These are phyloP conservation scores for Russula dissimulans DNA, from an alignment of 768 basidiomycete species.

Conservation along the genomic window DNA sequence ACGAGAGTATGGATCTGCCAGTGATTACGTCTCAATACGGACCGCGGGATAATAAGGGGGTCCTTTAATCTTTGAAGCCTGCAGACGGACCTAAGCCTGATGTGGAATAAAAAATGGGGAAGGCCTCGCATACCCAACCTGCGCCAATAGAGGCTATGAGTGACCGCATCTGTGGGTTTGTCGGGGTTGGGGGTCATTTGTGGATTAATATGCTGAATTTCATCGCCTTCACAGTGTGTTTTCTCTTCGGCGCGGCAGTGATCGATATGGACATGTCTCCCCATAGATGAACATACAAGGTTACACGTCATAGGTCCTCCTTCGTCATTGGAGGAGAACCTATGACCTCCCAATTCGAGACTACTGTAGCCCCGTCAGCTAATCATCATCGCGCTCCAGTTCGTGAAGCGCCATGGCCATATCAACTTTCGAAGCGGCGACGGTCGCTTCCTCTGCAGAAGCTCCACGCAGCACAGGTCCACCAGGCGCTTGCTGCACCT, in stretches of 20 bases:
- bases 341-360: constrained; percentile 47
- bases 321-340: constrained; percentile 44
- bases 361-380: constrained; percentile 35
- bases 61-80: constrained; percentile 46
- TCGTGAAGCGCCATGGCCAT: neutral
- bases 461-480: neutral
- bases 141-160: constrained; percentile 48
- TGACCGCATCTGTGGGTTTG: constrained; percentile 43
- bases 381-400: neutral
- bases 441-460: neutral
- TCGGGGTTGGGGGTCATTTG: constrained; percentile 39
- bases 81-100: neutral
- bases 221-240: constrained; percentile 33
- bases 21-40: neutral
- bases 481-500: constrained; percentile 20
- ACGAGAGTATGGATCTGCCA: constrained; percentile 47
- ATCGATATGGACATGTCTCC: constrained; percentile 49
- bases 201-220: constrained; percentile 38
- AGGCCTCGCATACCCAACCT: constrained; percentile 38
- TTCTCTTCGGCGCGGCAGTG: constrained; percentile 39
- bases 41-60: neutral
- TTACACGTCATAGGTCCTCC: constrained; percentile 60
- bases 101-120: neutral
- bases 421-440: neutral
- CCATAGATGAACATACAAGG: constrained; percentile 44